phyloP scores from a whole-genome alignment of 192 early-diverging fungal species.

The Umbelopsis sp. region DNA sequence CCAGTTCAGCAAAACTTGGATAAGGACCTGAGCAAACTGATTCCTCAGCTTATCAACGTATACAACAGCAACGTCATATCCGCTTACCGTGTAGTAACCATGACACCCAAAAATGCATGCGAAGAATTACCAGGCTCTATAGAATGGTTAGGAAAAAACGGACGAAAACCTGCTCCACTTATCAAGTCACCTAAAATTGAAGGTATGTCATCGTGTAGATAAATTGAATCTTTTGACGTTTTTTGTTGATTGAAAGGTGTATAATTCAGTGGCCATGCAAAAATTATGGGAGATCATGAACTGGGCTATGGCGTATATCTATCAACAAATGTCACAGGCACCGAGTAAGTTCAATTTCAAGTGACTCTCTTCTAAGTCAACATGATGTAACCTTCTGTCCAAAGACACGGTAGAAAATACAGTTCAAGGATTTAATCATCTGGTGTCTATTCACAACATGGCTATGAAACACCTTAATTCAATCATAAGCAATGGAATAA shows the following conservation, averaged over 20 bases:
- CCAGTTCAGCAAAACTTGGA: background rate
- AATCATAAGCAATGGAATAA: background rate
- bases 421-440: background rate
- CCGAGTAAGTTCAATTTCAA: background rate
- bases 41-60: background rate
- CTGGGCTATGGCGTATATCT: constrained; percentile 8
- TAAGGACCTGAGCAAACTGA: background rate
- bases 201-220: background rate
- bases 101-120: constrained; percentile 2
- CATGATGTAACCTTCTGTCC: too few relatives aligned
- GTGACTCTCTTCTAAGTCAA: too few relatives aligned
- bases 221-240: background rate
- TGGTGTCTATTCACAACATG: constrained; percentile 1
- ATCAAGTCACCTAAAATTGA: background rate
- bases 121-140: background rate
- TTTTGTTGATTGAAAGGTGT: background rate
- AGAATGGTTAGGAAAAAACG: background rate
- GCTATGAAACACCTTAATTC: background rate
- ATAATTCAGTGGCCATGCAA: background rate
- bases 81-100: background rate
- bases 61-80: background rate
- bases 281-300: constrained; percentile 16
- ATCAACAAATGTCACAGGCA: background rate
- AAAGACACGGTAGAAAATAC: background rate
- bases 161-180: background rate